phyloP scores from a whole-genome alignment of 768 basidiomycete genomes.

The Cantharellus anzutake region DNA sequence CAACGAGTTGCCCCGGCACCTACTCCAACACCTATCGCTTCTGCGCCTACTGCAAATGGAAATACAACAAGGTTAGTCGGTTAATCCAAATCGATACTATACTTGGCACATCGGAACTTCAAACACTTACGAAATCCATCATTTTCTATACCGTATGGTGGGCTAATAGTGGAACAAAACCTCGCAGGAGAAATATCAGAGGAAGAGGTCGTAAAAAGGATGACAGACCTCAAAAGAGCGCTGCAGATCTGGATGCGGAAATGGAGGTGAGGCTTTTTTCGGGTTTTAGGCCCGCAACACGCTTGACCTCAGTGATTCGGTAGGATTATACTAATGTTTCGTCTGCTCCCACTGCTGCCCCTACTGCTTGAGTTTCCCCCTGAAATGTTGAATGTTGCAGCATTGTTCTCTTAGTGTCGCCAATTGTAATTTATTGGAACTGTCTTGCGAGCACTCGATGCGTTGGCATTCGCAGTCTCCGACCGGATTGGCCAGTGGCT shows the following conservation, averaged over 20 bases:
- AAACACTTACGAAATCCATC: no score
- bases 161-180: no score
- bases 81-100: neutral
- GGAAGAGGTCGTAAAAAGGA: constrained; percentile 11
- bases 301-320: neutral
- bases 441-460: no score
- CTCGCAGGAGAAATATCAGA: no score
- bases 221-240: constrained; percentile 59
- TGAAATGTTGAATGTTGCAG: neutral
- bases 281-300: neutral
- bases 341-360: constrained; percentile 7
- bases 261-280: constrained; percentile 56
- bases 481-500: no score
- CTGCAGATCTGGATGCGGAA: constrained; percentile 87
- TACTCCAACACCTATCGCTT: constrained; percentile 18
- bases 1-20: constrained; percentile 71
- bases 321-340: constrained; percentile 10
- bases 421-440: no score
- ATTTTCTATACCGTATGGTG: no score
- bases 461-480: no score
- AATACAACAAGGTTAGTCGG: constrained; percentile 18
- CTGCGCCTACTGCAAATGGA: constrained; percentile 8
- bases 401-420: neutral
- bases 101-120: neutral
- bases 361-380: neutral